Base-by-base conservation (phyloP, 2,329 filamentous ascomycete genomes). In the Sporothrix curviconia region DNA sequence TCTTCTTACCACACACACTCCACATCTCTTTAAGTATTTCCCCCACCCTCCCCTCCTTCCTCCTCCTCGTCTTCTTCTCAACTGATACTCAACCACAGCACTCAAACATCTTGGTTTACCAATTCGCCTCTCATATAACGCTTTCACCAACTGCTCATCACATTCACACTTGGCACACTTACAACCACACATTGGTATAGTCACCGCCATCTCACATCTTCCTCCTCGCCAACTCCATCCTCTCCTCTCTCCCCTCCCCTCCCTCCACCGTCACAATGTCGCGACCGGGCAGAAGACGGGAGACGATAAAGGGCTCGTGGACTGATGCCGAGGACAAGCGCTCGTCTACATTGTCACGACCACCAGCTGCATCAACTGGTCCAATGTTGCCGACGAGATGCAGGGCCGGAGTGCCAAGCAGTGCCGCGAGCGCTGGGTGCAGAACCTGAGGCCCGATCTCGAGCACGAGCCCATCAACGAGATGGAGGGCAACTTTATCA, bases 351-450 rank as follows among this genome's bases (percentile, higher is more conserved):
- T 81, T 57, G 84, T 87, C 71, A 85, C 85, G 46, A 81, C 85
- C 28, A 81, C 87, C 70, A 90, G 96, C 79, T 97, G 92, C 28
- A 81, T 86, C 70, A 90, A 96, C 79, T 97, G 92, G 92, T 90
- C 96, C 14, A 82, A 84, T 63, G 95, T 96, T 67, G 85, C 92
- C 30, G 76, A 85, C 56, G 79, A 85, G 64, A 85, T 96, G 66
- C 80, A 82, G 59, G 85, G 87, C 25, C 83, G 92, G 61, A 90
- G 90, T 24, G 87, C 92, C 55, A 97, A 97, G 76, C 92, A 97
- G 75, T 97, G 92, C 71, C 85, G 92, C 59, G 92, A 97, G 75
- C 82, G 92, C 49, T 97, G 89, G 68, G 90, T 96, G 69, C 92
- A 97, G 68, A 96, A 96, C 70, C 79, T 97, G 46, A 96, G 90